A percentile compares a stretch with the other conserved stretches of the same genome.
These are phyloP conservation scores for Rhizophagus prolifer DNA, from an alignment of 192 early-diverging fungal species.

Conservation along the genomic window DNA sequence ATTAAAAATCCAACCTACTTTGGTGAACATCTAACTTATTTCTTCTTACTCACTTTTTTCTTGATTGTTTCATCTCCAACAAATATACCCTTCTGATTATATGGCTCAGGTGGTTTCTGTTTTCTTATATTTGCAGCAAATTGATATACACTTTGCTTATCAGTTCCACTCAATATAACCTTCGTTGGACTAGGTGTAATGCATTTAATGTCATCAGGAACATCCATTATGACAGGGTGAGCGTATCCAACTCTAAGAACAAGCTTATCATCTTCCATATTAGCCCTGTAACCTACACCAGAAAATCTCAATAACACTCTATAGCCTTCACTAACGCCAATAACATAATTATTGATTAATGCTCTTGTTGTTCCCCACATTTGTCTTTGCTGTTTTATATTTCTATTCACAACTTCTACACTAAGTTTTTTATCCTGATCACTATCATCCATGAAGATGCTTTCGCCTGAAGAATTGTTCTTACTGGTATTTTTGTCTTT, in stretches of 20 bases:
- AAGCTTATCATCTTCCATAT: constrained; percentile 69
- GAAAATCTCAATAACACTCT: constrained; percentile 79
- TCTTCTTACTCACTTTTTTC: constrained; percentile 98
- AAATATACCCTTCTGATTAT: constrained; percentile 99
- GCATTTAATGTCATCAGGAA: constrained; percentile 81
- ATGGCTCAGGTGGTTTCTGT: constrained; percentile 94
- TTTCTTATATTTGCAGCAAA: constrained; percentile 90
- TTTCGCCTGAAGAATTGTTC: background rate
- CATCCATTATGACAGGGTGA: constrained; percentile 73
- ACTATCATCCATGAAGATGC: constrained; percentile 18
- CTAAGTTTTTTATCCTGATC: constrained; percentile 46
- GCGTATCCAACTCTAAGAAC: constrained; percentile 86
- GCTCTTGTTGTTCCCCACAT: constrained; percentile 99
- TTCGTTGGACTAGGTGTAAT: constrained; percentile 78
- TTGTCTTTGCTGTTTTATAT: constrained; percentile 71
- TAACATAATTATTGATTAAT: constrained; percentile 81
- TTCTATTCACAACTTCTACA: constrained; percentile 57
- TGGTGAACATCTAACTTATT: constrained; percentile 41
- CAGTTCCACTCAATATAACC: constrained; percentile 77
- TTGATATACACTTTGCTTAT: constrained; percentile 78
- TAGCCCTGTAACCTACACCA: constrained; percentile 93
- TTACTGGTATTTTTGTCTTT: constrained; percentile 18
- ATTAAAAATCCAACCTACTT: too few species aligned
- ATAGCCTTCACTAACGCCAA: constrained; percentile 89
- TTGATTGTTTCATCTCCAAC: constrained; percentile 97